Evolutionary conservation across 2,329 filamentous ascomycete species (phyloP).

Genomic region (Sclerotinia trifoliorum): DNA sequence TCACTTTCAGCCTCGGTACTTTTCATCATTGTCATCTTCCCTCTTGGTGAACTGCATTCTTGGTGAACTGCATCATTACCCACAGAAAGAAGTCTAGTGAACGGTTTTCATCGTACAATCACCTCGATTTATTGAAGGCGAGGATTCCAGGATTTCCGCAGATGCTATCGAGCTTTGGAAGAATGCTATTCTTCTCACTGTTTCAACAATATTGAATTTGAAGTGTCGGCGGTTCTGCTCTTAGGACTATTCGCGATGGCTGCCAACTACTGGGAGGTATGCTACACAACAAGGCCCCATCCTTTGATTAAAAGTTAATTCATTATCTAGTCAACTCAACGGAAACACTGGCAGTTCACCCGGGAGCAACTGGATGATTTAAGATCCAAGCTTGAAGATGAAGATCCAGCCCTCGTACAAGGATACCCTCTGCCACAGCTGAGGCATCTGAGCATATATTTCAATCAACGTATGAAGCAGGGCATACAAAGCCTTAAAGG

Average conservation of each 20-base stretch:
- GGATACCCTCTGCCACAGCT: conserved; percentile 80
- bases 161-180: background rate
- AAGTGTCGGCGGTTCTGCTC: background rate
- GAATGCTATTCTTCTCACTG: background rate
- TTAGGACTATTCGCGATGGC: conserved; percentile 20
- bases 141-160: background rate
- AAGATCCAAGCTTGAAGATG: conserved; percentile 73
- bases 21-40: background rate
- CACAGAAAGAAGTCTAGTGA: background rate
- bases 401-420: conserved; percentile 70
- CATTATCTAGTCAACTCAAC: conserved; percentile 70
- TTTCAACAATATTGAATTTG: background rate
- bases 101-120: background rate
- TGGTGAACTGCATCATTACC: too few species aligned
- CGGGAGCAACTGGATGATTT: conserved; percentile 74
- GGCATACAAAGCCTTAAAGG: background rate
- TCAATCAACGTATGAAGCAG: conserved; percentile 72
- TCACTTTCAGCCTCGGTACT: conserved; percentile 18
- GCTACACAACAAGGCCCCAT: background rate
- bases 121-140: background rate
- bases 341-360: conserved; percentile 85
- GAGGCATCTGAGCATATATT: conserved; percentile 84
- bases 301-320: background rate
- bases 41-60: too few species aligned
- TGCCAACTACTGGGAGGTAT: conserved; percentile 28